Evolutionary conservation across 176 grass and related monocot genomes (phyloP).

Genomic region (Phoenix dactylifera): DNA sequence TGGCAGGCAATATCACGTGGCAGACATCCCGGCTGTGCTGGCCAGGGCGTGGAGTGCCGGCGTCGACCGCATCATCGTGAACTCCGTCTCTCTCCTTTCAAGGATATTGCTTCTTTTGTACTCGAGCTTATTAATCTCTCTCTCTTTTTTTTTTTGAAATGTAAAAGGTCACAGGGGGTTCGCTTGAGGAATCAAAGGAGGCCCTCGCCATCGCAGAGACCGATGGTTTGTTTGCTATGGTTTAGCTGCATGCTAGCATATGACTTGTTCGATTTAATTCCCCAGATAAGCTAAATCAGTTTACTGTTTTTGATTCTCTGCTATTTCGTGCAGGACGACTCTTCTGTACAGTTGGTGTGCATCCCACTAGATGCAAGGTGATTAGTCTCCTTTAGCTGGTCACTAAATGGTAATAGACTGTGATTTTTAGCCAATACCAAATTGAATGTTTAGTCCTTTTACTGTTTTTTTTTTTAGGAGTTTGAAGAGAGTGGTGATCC

Average conservation of each 20-base stretch:
- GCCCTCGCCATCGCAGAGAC: slow-evolving; percentile 75
- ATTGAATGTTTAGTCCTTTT: slow-evolving; percentile 6
- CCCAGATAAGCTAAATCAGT: background rate
- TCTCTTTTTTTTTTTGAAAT: background rate
- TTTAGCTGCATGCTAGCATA: no score
- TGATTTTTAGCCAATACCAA: slow-evolving; percentile 4
- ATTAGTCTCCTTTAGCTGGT: background rate
- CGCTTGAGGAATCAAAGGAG: slow-evolving; percentile 81
- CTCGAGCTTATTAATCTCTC: background rate
- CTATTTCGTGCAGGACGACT: slow-evolving; percentile 59
- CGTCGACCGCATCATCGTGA: slow-evolving; percentile 82
- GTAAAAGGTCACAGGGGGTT: slow-evolving; percentile 71
- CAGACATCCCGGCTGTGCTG: slow-evolving; percentile 67
- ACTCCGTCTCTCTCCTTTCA: background rate
- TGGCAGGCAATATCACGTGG: slow-evolving; percentile 67
- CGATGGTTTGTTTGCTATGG: slow-evolving; percentile 39
- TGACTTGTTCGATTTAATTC: slow-evolving; percentile 42
- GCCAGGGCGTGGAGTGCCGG: slow-evolving; percentile 74
- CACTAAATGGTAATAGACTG: background rate
- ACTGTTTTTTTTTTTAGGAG: slow-evolving; percentile 47
- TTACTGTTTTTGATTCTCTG: background rate
- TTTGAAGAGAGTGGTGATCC: slow-evolving; percentile 93
- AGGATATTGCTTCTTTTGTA: background rate
- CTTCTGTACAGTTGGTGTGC: slow-evolving; percentile 86
- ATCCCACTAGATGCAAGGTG: slow-evolving; percentile 95